These are phyloP conservation scores for Hibiscus syriacus DNA, from an alignment of 345 rosid species.

Conservation along the genomic window DNA sequence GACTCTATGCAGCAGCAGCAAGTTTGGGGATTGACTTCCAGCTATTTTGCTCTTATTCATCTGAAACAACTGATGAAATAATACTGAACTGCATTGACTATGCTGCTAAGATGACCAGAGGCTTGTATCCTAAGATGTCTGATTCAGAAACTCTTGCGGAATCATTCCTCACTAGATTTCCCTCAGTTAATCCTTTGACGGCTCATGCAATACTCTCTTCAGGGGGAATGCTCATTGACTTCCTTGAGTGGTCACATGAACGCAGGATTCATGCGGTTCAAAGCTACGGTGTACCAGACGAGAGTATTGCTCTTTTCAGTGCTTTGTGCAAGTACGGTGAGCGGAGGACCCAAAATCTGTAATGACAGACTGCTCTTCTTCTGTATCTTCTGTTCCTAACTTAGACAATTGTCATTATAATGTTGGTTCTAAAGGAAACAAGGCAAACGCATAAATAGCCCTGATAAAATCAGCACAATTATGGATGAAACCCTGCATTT, in stretches of 20 bases:
- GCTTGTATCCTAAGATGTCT: slow-evolving; percentile 51
- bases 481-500: slow-evolving; percentile 37
- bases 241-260: slow-evolving; percentile 56
- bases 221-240: slow-evolving; percentile 46
- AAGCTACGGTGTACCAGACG: slow-evolving; percentile 60
- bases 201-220: slow-evolving; percentile 77
- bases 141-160: slow-evolving; percentile 91
- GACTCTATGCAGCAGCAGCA: slow-evolving; percentile 87
- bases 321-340: slow-evolving; percentile 71
- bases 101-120: slow-evolving; percentile 34
- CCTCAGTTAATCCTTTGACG: slow-evolving; percentile 80
- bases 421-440: slow-evolving; percentile 33
- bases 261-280: slow-evolving; percentile 43
- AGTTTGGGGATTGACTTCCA: slow-evolving; percentile 84
- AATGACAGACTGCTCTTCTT: slow-evolving; percentile 88
- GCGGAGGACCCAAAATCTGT: slow-evolving; percentile 86
- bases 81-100: slow-evolving; percentile 51
- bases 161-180: slow-evolving; percentile 81
- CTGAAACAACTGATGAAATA: slow-evolving; percentile 66
- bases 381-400: slow-evolving; percentile 70
- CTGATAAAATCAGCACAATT: slow-evolving; percentile 24
- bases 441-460: slow-evolving; percentile 19
- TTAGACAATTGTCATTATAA: slow-evolving; percentile 42
- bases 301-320: slow-evolving; percentile 59
- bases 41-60: slow-evolving; percentile 69